Conservation (phyloP, 2,329 filamentous ascomycete species). For the Metarhizium album region DNA sequence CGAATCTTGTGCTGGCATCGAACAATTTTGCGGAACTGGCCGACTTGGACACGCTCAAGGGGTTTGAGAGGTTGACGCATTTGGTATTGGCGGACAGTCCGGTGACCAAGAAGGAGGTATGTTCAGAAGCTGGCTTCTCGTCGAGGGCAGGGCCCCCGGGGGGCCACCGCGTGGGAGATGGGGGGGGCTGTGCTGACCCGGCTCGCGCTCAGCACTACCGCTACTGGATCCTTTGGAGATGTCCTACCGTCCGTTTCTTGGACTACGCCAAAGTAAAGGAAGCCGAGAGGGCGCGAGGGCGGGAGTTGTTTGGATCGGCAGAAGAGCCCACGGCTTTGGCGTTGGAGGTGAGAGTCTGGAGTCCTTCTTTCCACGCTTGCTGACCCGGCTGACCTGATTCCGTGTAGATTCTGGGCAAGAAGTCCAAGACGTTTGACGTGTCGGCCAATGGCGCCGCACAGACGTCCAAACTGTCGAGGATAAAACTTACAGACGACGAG, state of each 20-base stretch:
- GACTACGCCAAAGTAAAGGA: conserved; percentile 90
- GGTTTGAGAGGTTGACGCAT: conserved; percentile 63
- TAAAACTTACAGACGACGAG: conserved; percentile 82
- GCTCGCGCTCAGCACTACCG: conserved; percentile 66
- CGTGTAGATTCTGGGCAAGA: conserved; percentile 65
- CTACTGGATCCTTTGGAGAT: conserved; percentile 81
- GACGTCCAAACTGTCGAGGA: conserved; percentile 57
- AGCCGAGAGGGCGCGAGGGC: conserved; percentile 64
- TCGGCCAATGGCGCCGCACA: conserved; percentile 32
- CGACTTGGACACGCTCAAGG: conserved; percentile 71
- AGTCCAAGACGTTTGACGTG: conserved; percentile 62
- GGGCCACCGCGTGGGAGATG: neutral
- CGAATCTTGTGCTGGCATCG: conserved; percentile 68
- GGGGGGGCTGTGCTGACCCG: neutral
- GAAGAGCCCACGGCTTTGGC: conserved; percentile 74
- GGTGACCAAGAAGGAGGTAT: conserved; percentile 81
- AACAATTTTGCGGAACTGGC: conserved; percentile 78
- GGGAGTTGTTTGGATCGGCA: conserved; percentile 71
- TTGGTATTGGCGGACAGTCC: conserved; percentile 79
- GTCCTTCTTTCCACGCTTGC: neutral
- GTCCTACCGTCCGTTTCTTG: conserved; percentile 75
- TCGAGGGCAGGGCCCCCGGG: no score
- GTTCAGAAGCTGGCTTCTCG: conserved; percentile 20
- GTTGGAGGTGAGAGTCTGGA: conserved; percentile 42
- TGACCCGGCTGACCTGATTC: neutral